A percentile compares a stretch with the other conserved stretches of the same genome.
Conservation (phyloP, 2,329 filamentous ascomycete species). For the Lojkania enalia region DNA sequence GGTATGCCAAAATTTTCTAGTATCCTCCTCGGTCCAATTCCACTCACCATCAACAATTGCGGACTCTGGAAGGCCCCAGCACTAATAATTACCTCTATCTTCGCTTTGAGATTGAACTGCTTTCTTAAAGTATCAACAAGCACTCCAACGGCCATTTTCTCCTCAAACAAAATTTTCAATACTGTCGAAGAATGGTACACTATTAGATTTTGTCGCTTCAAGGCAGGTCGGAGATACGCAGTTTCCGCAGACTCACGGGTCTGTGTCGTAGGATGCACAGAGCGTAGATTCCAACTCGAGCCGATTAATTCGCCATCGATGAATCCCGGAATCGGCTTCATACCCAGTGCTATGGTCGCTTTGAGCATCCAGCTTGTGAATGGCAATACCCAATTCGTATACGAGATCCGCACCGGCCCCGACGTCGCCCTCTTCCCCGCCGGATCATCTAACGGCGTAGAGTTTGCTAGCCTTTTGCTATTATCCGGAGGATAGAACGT, state of each 20-base stretch:
- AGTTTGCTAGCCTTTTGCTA: constrained; percentile 26
- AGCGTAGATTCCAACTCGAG: constrained; percentile 13
- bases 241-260: constrained; percentile 20
- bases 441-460: constrained; percentile 25
- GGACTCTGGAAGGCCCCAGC: constrained; percentile 41
- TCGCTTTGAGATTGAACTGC: constrained; percentile 17
- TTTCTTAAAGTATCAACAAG: constrained; percentile 24
- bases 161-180: constrained; percentile 19
- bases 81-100: constrained; percentile 50
- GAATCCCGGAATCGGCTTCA: constrained; percentile 17
- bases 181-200: constrained; percentile 58
- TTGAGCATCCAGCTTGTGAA: constrained; percentile 20
- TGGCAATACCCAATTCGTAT: constrained; percentile 20
- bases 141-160: constrained; percentile 32
- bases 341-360: constrained; percentile 19
- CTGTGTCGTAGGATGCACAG: constrained; percentile 15
- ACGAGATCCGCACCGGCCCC: constrained; percentile 25
- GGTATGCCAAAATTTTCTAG: constrained; percentile 22
- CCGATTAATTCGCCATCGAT: constrained; percentile 24
- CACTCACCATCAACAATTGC: constrained; percentile 28
- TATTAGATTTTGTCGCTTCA: constrained; percentile 16
- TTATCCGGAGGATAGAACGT: constrained; percentile 27
- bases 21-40: constrained; percentile 32
- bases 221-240: constrained; percentile 17
- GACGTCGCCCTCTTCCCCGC: constrained; percentile 8